Evolutionary conservation across 1,139 yeast species (phyloP).

Genomic region (Taphrina betulina): DNA sequence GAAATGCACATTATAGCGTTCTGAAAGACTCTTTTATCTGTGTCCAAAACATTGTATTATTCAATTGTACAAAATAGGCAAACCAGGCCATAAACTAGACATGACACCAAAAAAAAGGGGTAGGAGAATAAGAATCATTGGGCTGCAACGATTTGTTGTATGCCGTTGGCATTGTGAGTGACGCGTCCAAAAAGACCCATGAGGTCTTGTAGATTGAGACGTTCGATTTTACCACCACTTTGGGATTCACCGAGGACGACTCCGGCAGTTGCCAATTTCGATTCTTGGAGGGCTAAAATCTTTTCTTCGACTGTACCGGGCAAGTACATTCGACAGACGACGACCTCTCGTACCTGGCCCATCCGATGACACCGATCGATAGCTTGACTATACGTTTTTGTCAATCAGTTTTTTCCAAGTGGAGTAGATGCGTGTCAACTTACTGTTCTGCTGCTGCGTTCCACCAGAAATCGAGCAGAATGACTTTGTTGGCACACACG

Average conservation of each 20-base stretch:
- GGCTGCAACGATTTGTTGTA: constrained; percentile 17
- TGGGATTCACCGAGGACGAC: constrained; percentile 27
- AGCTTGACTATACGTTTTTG: constrained; percentile 60
- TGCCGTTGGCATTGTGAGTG: constrained; percentile 14
- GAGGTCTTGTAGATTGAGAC: constrained; percentile 25
- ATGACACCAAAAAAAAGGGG: no score
- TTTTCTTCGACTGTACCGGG: constrained; percentile 54
- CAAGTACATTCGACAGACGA: constrained; percentile 53
- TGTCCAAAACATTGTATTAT: no score
- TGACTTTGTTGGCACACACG: constrained; percentile 95
- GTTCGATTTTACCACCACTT: constrained; percentile 23
- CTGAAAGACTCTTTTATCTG: no score
- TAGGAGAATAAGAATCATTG: no score
- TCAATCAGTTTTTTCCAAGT: constrained; percentile 40
- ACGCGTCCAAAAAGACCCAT: constrained; percentile 31
- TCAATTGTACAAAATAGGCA: no score
- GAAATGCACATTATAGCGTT: no score
- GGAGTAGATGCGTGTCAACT: constrained; percentile 47
- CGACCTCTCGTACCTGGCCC: constrained; percentile 56
- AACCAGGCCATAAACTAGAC: no score
- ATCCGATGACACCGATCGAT: constrained; percentile 61
- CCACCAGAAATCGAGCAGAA: constrained; percentile 98
- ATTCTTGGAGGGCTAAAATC: constrained; percentile 52
- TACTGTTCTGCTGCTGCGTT: constrained; percentile 95
- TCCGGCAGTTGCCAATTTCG: constrained; percentile 42